Base-by-base conservation (phyloP, 768 basidiomycete genomes). In the Clitopilus hobsonii region DNA sequence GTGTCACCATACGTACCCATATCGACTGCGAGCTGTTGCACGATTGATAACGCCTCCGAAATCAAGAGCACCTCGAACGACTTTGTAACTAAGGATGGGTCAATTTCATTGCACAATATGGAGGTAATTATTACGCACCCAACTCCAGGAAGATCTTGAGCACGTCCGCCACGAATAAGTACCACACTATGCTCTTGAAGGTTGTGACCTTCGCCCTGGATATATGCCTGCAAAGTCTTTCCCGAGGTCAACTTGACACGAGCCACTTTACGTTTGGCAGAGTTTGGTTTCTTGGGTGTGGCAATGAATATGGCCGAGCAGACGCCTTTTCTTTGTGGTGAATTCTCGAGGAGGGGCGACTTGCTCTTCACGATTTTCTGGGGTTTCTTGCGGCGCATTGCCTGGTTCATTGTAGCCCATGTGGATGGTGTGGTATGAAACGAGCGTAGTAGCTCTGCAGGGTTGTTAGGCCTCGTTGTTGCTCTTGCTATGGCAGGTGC, bases 181-280 rank as follows among this genome's bases (percentile, higher is more conserved):
- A 98, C 94, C 3, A 98, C 96, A 70, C 88, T 89, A 65, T 99
- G 97, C 68, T 98, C 97, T 73, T 98, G 97, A 64, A 98, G 70
- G 66, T 97, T 98, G 69, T 98, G 96, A 0, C 97, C 97, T 67
- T 98, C 97, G 62, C 97, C 97, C 45, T 89, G 91, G 55, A 98
- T 93, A 69, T 98, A 98, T 14, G 94, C 94, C 77, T 89, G 89
- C 58, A 94, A 79, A 38, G 85, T 86, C 69, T 89, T 87, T 50
- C 97, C 97, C 11, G 87, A 94, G 20, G 87, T 82, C 54, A 99
- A 77, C 74, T 96, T 96, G 61, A 99, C 87, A 63, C 91, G 82
- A 41, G 94, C 94, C 54, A 98, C 92, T 75, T 98, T 98, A 57
- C 97, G 91, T 66, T 97, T 94, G 30, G 95, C 95, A 10, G 96